phyloP scores from a whole-genome alignment of 345 rosid genomes.

The Bruguiera parviflora region DNA sequence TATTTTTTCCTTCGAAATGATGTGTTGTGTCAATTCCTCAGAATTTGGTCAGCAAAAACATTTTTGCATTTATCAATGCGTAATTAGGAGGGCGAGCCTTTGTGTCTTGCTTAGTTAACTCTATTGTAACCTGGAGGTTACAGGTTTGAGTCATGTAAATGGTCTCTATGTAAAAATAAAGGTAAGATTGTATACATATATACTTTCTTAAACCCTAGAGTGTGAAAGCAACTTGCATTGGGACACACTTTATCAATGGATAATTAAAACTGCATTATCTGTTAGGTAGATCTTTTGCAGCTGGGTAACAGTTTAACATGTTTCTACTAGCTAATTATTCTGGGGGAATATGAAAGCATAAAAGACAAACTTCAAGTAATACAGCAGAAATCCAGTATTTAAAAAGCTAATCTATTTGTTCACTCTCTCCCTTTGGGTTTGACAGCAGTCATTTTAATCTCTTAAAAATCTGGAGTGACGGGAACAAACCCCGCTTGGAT shows the following conservation, averaged over 20 bases:
- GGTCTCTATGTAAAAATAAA: too few species aligned
- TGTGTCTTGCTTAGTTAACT: too few species aligned
- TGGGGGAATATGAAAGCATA: neutral
- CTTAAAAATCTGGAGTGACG: neutral
- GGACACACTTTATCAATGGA: too few species aligned
- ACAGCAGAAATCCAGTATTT: neutral
- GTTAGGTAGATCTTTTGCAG: neutral
- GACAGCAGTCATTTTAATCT: too few species aligned
- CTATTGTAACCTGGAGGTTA: too few species aligned
- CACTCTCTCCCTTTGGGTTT: neutral
- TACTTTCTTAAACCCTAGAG: too few species aligned
- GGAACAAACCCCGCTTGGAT: neutral
- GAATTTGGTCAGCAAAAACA: neutral
- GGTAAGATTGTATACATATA: too few species aligned
- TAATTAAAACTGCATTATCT: too few species aligned
- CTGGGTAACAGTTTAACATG: neutral
- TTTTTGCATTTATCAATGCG: too few species aligned
- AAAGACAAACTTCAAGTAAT: neutral
- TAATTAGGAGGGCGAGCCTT: too few species aligned
- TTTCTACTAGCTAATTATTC: constrained; percentile 1
- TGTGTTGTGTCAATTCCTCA: neutral
- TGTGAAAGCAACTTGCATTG: too few species aligned
- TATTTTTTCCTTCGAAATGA: neutral
- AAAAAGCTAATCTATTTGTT: neutral
- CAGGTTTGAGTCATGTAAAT: too few species aligned